A percentile compares a stretch with the other conserved stretches of the same genome.
Conservation (phyloP, 306 rosid genomes). For the Lotus japonicus region DNA sequence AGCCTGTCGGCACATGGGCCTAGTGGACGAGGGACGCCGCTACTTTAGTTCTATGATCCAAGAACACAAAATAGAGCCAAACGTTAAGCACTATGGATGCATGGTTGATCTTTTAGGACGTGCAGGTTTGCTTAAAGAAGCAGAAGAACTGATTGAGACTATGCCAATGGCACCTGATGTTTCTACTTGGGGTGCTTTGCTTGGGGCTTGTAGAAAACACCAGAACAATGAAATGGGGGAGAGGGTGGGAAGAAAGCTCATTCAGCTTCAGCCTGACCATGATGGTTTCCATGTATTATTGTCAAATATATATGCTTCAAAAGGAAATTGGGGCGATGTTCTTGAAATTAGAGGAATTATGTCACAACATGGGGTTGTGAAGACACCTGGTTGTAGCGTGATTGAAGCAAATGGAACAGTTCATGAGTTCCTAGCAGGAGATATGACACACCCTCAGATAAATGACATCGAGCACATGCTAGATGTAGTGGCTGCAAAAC, state of each 20-base stretch:
- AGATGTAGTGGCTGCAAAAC: constrained; percentile 49
- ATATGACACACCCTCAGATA: constrained; percentile 52
- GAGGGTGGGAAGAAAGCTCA: constrained; percentile 69
- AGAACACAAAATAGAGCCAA: constrained; percentile 60
- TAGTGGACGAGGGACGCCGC: constrained; percentile 64
- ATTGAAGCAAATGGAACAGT: constrained; percentile 66
- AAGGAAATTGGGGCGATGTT: constrained; percentile 70
- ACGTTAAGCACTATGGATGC: constrained; percentile 78
- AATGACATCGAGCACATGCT: constrained; percentile 58
- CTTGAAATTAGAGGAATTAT: constrained; percentile 56
- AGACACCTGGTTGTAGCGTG: constrained; percentile 78
- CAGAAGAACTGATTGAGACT: constrained; percentile 60
- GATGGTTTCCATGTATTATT: constrained; percentile 71
- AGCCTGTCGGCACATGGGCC: constrained; percentile 87
- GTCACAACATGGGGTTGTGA: constrained; percentile 59
- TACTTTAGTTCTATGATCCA: constrained; percentile 54
- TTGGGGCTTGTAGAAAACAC: constrained; percentile 77
- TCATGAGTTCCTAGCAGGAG: constrained; percentile 77
- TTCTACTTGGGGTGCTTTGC: constrained; percentile 86
- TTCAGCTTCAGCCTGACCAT: constrained; percentile 70
- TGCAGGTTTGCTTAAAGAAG: constrained; percentile 72
- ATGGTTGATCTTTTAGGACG: constrained; percentile 91
- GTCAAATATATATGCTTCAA: constrained; percentile 80
- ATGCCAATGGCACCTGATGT: constrained; percentile 79
- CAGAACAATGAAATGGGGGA: constrained; percentile 59